Base-by-base conservation (phyloP, 331 rosid species). In the Arachis monticola region DNA sequence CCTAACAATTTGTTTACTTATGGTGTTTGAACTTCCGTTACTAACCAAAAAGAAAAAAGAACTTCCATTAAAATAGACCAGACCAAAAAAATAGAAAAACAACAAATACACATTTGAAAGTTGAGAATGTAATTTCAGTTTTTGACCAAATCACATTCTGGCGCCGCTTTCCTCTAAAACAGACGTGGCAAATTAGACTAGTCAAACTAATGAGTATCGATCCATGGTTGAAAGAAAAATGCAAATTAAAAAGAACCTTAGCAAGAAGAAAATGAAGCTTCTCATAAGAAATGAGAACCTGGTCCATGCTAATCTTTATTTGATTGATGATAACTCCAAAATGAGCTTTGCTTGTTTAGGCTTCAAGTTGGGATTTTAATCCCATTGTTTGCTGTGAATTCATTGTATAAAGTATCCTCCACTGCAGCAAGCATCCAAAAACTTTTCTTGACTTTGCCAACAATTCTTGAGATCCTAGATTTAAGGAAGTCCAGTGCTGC, bases 231-330 rank as follows among this genome's bases (percentile, higher is more conserved):
- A 22, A 22, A 22, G 27, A 22, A 22, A 22, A 22, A 22, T 22
- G 27, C 27, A 22, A 22, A 22, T 22, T 22, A 22, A 22, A 22
- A 22, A 53, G 65, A 50, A 4, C 45, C 47, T 31, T 6, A 14
- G 41, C 12, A 35, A 48, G 1, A 57, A 69, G 7, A 64, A 57
- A 11, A 56, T 30, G 32, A 52, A 56, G 71, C 71, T 85, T 82
- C 99, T 87, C 97, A 83, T 85, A 75, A 91, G 97, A 83, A 61
- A 93, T 91, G 93, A 94, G 93, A 85, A 13, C 17, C 1, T 30
- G 17, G 44, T 30, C 45, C 7, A 30, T 38, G 76, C 69, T 22
- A 22, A 0, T 22, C 1, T 22, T 22, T 22, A 22, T 22, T 0
- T 22, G 27, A 22, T 22, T 22, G 27, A 22, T 22, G 27, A 22